phyloP scores from a whole-genome alignment of 2,329 filamentous ascomycete species.

The Lachnellula willkommii region DNA sequence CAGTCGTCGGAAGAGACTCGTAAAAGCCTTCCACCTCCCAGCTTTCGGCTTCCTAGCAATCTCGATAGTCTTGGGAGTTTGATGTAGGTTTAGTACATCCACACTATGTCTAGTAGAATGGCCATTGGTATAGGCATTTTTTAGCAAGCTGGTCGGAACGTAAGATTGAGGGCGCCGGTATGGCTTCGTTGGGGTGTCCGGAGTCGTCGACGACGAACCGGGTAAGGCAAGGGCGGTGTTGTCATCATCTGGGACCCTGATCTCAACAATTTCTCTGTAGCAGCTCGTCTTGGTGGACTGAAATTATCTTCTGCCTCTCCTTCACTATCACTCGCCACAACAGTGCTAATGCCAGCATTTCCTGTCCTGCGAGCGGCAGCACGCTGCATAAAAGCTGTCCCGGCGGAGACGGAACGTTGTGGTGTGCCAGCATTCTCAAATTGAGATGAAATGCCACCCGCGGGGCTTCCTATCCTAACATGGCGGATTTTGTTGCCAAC shows the following conservation, averaged over 20 bases:
- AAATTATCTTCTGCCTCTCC: slow-evolving; percentile 24
- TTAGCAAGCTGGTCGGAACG: slow-evolving; percentile 16
- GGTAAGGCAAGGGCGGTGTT: slow-evolving; percentile 9
- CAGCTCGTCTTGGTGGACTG: slow-evolving; percentile 4
- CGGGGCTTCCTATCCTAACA: slow-evolving; percentile 12
- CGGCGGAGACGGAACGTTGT: slow-evolving; percentile 42
- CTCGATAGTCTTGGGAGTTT: neutral
- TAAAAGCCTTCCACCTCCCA: slow-evolving; percentile 26
- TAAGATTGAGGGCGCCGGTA: slow-evolving; percentile 23
- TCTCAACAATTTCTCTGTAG: slow-evolving; percentile 2
- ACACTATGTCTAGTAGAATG: slow-evolving; percentile 12
- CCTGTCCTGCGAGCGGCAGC: slow-evolving; percentile 22
- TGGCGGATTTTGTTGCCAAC: slow-evolving; percentile 22
- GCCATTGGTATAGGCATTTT: slow-evolving; percentile 11
- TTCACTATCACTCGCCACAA: slow-evolving; percentile 25
- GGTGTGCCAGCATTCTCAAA: slow-evolving; percentile 25
- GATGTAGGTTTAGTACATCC: neutral
- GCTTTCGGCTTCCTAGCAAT: slow-evolving; percentile 16
- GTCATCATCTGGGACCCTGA: neutral
- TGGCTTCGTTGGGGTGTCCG: slow-evolving; percentile 20
- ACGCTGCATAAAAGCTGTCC: slow-evolving; percentile 42
- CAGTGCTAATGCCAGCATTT: slow-evolving; percentile 14
- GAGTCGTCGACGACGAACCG: slow-evolving; percentile 9
- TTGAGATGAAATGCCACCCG: slow-evolving; percentile 10
- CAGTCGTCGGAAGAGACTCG: slow-evolving; percentile 23